These are phyloP conservation scores for Pythium dissotocum DNA, from an alignment of 352 stramenopile genomes.

Conservation along the genomic window DNA sequence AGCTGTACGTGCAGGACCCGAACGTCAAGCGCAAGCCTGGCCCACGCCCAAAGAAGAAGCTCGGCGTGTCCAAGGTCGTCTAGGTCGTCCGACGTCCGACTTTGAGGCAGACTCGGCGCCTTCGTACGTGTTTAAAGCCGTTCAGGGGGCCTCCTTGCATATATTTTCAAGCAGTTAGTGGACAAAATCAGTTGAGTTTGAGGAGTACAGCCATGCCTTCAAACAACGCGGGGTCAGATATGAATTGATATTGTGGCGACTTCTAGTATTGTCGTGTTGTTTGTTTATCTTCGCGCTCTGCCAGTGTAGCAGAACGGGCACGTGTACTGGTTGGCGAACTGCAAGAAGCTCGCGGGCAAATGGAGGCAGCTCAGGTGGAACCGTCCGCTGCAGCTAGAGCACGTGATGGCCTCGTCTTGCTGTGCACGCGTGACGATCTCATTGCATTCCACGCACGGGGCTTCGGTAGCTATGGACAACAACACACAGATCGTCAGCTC, in stretches of 20 bases:
- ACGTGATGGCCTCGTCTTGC: slow-evolving; percentile 45
- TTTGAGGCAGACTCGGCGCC: too few relatives aligned
- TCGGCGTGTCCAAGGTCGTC: slow-evolving; percentile 22
- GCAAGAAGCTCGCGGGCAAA: slow-evolving; percentile 54
- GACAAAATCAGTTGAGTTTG: not conserved
- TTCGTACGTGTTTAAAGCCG: not conserved
- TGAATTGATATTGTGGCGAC: not conserved
- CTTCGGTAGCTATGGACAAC: slow-evolving; percentile 14
- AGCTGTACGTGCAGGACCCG: slow-evolving; percentile 55
- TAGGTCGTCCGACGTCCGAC: not conserved
- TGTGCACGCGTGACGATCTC: slow-evolving; percentile 23
- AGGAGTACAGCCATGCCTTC: not conserved
- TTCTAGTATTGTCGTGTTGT: not conserved
- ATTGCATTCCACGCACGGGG: slow-evolving; percentile 29
- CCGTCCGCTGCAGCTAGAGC: slow-evolving; percentile 38
- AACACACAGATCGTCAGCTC: not conserved
- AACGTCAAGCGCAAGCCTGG: slow-evolving; percentile 62
- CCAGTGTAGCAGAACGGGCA: slow-evolving; percentile 67
- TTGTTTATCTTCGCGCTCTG: slow-evolving; percentile 27
- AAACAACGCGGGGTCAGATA: not conserved
- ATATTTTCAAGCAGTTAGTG: not conserved
- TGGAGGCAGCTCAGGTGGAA: slow-evolving; percentile 64
- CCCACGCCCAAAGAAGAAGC: slow-evolving; percentile 52
- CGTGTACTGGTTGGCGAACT: slow-evolving; percentile 60
- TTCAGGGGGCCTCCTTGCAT: not conserved